Evolutionary conservation across 345 rosid genomes (phyloP).

Genomic region (Lepidium didymum): DNA sequence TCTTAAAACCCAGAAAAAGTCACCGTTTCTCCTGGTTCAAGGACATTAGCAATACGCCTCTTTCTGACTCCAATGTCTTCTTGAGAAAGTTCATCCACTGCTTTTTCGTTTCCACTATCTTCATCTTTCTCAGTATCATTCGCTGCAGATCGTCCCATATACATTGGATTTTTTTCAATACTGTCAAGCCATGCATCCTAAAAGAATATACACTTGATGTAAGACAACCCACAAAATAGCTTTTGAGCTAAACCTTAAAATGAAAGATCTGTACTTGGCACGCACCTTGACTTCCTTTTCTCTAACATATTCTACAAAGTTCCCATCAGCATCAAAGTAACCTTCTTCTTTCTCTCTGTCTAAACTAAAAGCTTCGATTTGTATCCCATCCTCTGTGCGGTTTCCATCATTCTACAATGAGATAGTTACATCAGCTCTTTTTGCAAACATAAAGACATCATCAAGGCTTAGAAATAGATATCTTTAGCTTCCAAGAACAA

Average conservation of each 20-base stretch:
- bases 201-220: slow-evolving; percentile 22
- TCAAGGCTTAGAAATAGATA: neutral
- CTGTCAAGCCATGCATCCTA: slow-evolving; percentile 99
- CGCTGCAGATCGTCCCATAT: slow-evolving; percentile 34
- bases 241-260: neutral
- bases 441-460: slow-evolving; percentile 1
- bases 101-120: slow-evolving; percentile 34
- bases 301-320: slow-evolving; percentile 78
- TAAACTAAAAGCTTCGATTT: slow-evolving; percentile 88
- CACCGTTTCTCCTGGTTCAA: slow-evolving; percentile 94
- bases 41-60: slow-evolving; percentile 76
- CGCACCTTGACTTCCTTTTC: slow-evolving; percentile 82
- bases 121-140: slow-evolving; percentile 28
- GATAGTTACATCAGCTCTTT: slow-evolving; percentile 25
- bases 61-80: slow-evolving; percentile 62
- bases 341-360: slow-evolving; percentile 94
- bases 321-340: slow-evolving; percentile 83
- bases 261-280: slow-evolving; percentile 16
- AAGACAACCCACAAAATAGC: slow-evolving; percentile 10
- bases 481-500: neutral
- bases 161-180: slow-evolving; percentile 47
- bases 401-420: slow-evolving; percentile 61
- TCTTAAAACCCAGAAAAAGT: neutral
- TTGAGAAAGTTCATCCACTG: slow-evolving; percentile 51
- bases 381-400: slow-evolving; percentile 84